Evolutionary conservation across 306 rosid genomes (phyloP), one percentile per base, ranked within the genome.

Genomic region (Morella rubra): DNA sequence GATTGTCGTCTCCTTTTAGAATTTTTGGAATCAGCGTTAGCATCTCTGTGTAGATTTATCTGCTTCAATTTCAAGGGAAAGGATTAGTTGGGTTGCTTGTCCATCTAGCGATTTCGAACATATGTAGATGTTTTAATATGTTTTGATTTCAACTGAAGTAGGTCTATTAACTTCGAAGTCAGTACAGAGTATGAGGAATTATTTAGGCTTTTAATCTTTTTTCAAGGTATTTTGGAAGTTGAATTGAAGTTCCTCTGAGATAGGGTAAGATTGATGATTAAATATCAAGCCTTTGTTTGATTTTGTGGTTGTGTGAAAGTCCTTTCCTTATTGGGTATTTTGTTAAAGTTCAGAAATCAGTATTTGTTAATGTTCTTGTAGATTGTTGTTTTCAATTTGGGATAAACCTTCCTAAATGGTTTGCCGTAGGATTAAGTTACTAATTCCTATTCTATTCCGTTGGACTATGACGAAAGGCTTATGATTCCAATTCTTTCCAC

Each of bases 331-430:
- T 64, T 41, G 9, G 14, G 16, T 14, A 11, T 46, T 32, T 32
- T 64, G 45, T 40, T 64, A 64, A 40, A 16, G 2, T 20, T 56
- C 12, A 11, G 62, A 56, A 56, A 56, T 56, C 62, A 56, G 32
- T 58, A 32, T 32, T 13, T 20, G 64, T 64, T 15, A 64, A 62
- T 14, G 6, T 62, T 64, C 47, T 65, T 40, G 69, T 7, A 50
- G 45, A 67, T 54, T 54, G 27, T 76, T 51, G 15, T 69, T 6
- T 68, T 44, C 68, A n/a, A 40, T 56, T 68, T 68, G 15, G 4
- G 37, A 53, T 76, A 64, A 40, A 64, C 6, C 14, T 40, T 15
- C 10, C 6, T 16, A 41, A 15, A 19, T 10, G 40, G 14, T 41
- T 65, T 16, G 70, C 12, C 3, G 16, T 8, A 65, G 49, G 49